phyloP scores from a whole-genome alignment of 2,329 filamentous ascomycete genomes.

The Pseudogymnoascus destructans region DNA sequence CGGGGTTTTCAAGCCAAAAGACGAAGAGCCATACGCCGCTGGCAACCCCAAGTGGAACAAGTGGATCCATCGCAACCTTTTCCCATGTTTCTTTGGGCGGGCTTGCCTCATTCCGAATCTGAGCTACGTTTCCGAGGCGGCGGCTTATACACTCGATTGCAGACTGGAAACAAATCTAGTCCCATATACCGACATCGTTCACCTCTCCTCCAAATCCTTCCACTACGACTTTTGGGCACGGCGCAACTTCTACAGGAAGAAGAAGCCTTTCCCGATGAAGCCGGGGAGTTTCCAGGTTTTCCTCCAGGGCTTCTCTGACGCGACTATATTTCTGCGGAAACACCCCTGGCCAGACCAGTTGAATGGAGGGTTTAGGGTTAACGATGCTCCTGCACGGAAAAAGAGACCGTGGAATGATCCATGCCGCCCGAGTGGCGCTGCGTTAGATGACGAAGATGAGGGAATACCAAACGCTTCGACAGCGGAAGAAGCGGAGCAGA shows the following conservation, averaged over 20 bases:
- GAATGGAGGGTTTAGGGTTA: slow-evolving; percentile 51
- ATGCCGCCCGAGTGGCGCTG: slow-evolving; percentile 51
- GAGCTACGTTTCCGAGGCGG: slow-evolving; percentile 94
- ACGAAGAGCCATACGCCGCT: slow-evolving; percentile 94
- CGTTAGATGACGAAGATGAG: slow-evolving; percentile 49
- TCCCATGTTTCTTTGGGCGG: slow-evolving; percentile 92
- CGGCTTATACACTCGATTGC: slow-evolving; percentile 85
- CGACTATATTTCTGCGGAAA: slow-evolving; percentile 86
- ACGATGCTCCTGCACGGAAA: slow-evolving; percentile 52
- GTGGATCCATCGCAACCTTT: slow-evolving; percentile 96
- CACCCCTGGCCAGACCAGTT: slow-evolving; percentile 89
- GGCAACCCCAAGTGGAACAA: slow-evolving; percentile 99
- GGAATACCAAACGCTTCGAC: slow-evolving; percentile 28
- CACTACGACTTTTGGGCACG: slow-evolving; percentile 98
- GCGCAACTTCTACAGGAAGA: slow-evolving; percentile 73
- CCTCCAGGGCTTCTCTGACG: slow-evolving; percentile 91
- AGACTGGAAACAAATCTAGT: slow-evolving; percentile 85
- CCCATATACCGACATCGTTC: slow-evolving; percentile 91
- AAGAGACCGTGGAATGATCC: slow-evolving; percentile 68
- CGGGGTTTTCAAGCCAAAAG: slow-evolving; percentile 97
- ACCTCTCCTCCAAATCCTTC: slow-evolving; percentile 89
- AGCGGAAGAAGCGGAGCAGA: slow-evolving; percentile 16
- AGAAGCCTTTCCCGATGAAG: slow-evolving; percentile 77
- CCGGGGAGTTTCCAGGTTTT: slow-evolving; percentile 96
- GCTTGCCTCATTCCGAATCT: slow-evolving; percentile 93